Percentiles rank a stretch among this genome's conserved stretches.
phyloP scores from a whole-genome alignment of 371 early-diverging fungal species.

The Lichtheimia ramosa region DNA sequence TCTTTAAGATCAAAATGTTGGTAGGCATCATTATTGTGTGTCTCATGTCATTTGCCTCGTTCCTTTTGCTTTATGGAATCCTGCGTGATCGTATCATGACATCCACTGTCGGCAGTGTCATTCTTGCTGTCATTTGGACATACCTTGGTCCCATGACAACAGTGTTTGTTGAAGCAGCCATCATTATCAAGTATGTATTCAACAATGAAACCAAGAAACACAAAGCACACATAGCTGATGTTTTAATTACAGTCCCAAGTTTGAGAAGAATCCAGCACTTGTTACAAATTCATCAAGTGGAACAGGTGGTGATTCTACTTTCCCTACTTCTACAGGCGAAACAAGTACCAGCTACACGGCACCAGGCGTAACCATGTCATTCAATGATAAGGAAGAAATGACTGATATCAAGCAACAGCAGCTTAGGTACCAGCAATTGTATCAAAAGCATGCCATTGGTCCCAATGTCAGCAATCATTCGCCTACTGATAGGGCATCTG shows the following conservation, averaged over 20 bases:
- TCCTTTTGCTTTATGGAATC: slow-evolving; percentile 29
- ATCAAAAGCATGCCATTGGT: slow-evolving; percentile 12
- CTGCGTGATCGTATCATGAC: slow-evolving; percentile 26
- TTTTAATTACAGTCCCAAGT: slow-evolving; percentile 9
- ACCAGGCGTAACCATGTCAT: slow-evolving; percentile 2
- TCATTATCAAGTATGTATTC: slow-evolving; percentile 25
- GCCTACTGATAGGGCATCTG: neutral
- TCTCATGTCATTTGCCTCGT: slow-evolving; percentile 23
- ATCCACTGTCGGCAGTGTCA: slow-evolving; percentile 15
- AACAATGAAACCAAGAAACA: neutral
- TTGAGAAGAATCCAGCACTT: slow-evolving; percentile 14
- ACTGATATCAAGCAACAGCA: slow-evolving; percentile 24
- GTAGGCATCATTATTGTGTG: slow-evolving; percentile 21
- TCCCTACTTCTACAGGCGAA: neutral
- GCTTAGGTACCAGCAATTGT: slow-evolving; percentile 13
- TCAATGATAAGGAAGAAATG: slow-evolving; percentile 1
- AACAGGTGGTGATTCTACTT: neutral
- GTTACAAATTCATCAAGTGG: slow-evolving; percentile 3
- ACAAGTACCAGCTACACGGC: slow-evolving; percentile 2
- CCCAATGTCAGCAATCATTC: neutral
- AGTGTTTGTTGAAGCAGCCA: slow-evolving; percentile 23
- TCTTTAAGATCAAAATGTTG: slow-evolving; percentile 34
- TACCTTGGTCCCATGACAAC: slow-evolving; percentile 25
- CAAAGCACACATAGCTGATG: neutral
- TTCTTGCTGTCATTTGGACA: slow-evolving; percentile 26